Evolutionary conservation across 2,329 filamentous ascomycete species (phyloP), one percentile per base, ranked within the genome.

Genomic region (Zymoseptoria pseudotritici): DNA sequence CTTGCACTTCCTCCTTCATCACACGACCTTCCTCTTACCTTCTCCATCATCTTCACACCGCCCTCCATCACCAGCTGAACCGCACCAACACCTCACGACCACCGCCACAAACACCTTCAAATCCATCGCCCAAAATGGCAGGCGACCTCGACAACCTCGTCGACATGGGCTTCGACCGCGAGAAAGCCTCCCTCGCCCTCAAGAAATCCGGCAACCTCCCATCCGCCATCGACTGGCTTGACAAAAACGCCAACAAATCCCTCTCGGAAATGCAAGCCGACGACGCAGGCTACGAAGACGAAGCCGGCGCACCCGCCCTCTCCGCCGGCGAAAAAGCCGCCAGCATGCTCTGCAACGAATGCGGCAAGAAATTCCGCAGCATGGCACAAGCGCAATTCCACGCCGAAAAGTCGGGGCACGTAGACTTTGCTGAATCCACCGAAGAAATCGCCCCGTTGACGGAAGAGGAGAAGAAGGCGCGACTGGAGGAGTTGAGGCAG

Each of bases 291-390:
- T 69, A 69, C 20, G 72, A 73, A 59, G 62, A 69, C 50, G 70
- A 70, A 54, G 80, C 78, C 64, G 79, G 80, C 20, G 79, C 78
- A 5, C 82, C 86, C 4, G 82, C 84, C n/a, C 79, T 92, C 2
- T 81, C 89, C 68, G 83, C 84, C 1, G 90, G 88, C 61, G 85
- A 87, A 69, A 79, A 84, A 58, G 89, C 91, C 58, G 84, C 86
- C 70, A 96, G 91, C 54, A 84, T 97, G 58, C 83, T 95, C 55
- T 99, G 94, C 82, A 94, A 96, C 65, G 93, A 97, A 59, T 99
- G 94, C 72, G 88, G 89, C 71, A 97, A 96, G 82, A 88, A 86
- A 72, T 95, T 99, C 76, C 83, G 90, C 66, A 90, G 85, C 70
- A 84, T 88, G 65, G 86, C 86, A 24, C 85, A 93, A 66, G 94